These are phyloP conservation scores for Pichia sp. DNA, from an alignment of 1,139 yeast species.

Conservation along the genomic window DNA sequence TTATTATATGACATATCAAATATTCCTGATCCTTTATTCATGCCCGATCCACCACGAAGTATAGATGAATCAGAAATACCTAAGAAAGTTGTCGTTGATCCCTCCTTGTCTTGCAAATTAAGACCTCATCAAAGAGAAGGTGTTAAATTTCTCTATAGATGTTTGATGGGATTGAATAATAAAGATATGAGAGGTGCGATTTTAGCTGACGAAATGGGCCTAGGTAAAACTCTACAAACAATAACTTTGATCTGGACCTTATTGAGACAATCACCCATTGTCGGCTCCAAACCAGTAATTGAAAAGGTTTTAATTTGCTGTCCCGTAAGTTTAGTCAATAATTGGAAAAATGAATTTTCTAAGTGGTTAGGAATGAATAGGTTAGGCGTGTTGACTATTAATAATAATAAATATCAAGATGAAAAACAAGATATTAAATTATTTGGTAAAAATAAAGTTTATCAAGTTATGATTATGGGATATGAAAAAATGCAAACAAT, in stretches of 20 bases:
- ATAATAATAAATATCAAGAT: constrained; percentile 40
- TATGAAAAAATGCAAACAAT: constrained; percentile 71
- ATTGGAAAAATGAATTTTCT: constrained; percentile 83
- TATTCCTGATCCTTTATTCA: constrained; percentile 34
- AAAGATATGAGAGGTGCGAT: constrained; percentile 66
- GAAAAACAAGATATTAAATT: constrained; percentile 54
- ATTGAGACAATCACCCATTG: constrained; percentile 62
- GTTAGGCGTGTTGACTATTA: constrained; percentile 47
- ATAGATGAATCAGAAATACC: constrained; percentile 9
- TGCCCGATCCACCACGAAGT: constrained; percentile 33
- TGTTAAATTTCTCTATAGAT: constrained; percentile 70
- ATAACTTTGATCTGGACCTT: constrained; percentile 82
- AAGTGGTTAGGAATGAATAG: constrained; percentile 80
- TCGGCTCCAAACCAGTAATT: constrained; percentile 32
- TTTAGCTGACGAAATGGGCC: constrained; percentile 95
- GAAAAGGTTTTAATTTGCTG: constrained; percentile 73
- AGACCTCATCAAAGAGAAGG: constrained; percentile 88
- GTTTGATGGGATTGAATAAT: constrained; percentile 62
- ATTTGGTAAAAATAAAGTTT: constrained; percentile 65
- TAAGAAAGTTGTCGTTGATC: constrained; percentile 59
- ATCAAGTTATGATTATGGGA: constrained; percentile 79
- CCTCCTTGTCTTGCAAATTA: constrained; percentile 45
- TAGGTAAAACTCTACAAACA: constrained; percentile 88
- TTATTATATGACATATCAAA: constrained; percentile 20
- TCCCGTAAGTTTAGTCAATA: constrained; percentile 82